Conservation (phyloP, 306 rosid genomes). For the Glycine latifolia region DNA sequence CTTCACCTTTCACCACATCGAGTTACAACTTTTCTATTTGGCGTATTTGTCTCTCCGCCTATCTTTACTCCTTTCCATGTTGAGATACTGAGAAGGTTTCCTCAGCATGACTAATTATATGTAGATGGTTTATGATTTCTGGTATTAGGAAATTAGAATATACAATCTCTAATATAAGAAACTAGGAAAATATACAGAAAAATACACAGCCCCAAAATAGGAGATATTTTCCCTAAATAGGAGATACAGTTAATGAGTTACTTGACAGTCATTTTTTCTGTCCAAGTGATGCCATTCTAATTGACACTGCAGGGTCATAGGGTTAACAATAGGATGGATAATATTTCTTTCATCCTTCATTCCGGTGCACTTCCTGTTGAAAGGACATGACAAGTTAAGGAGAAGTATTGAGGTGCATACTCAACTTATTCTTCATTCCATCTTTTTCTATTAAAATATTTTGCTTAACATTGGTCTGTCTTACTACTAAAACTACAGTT, state of each 20-base stretch:
- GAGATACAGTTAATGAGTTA: slow-evolving; percentile 22
- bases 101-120: background rate
- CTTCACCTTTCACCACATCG: slow-evolving; percentile 13
- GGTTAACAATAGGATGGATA: slow-evolving; percentile 90
- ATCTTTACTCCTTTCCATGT: slow-evolving; percentile 27
- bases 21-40: background rate
- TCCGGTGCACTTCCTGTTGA: slow-evolving; percentile 79
- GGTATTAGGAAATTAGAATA: slow-evolving; percentile 12
- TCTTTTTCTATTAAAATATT: slow-evolving; percentile 15
- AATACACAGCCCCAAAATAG: background rate
- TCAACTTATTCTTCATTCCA: slow-evolving; percentile 42
- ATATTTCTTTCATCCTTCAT: slow-evolving; percentile 88
- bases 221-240: slow-evolving; percentile 9
- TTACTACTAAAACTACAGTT: background rate
- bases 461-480: slow-evolving; percentile 17
- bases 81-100: background rate
- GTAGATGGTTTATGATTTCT: background rate
- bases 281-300: slow-evolving; percentile 35
- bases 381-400: slow-evolving; percentile 77
- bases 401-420: slow-evolving; percentile 78
- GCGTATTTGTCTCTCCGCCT: slow-evolving; percentile 20
- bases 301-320: slow-evolving; percentile 75
- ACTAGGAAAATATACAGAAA: background rate
- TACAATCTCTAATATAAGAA: background rate
- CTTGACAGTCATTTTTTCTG: slow-evolving; percentile 27